A percentile compares a stretch with the other conserved stretches of the same genome.
Conservation (phyloP, 2,329 filamentous ascomycete genomes). For the Colletotrichum sp. region DNA sequence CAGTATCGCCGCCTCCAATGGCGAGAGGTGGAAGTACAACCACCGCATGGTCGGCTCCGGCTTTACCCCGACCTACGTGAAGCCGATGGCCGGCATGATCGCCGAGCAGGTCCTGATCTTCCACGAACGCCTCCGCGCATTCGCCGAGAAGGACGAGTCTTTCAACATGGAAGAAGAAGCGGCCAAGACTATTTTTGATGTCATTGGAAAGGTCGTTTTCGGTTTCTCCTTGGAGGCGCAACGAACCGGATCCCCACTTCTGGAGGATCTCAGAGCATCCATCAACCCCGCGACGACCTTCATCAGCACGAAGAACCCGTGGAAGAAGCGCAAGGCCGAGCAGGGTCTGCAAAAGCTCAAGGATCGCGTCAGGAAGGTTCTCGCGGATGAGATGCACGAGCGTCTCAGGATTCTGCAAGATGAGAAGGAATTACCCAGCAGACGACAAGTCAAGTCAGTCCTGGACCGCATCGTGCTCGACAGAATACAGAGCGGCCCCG, state of each 20-base stretch:
- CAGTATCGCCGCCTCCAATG: conserved; percentile 28
- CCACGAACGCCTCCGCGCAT: conserved; percentile 18
- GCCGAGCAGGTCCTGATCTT: conserved; percentile 28
- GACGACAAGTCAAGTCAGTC: conserved; percentile 23
- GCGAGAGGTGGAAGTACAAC: conserved; percentile 31
- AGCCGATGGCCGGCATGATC: conserved; percentile 26
- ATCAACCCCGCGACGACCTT: conserved; percentile 14
- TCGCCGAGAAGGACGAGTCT: conserved; percentile 14
- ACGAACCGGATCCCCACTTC: conserved; percentile 14
- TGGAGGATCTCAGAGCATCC: conserved; percentile 20
- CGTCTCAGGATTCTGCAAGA: conserved; percentile 3
- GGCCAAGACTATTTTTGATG: conserved; percentile 27
- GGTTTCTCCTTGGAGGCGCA: conserved; percentile 24
- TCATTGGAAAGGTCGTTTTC: conserved; percentile 26
- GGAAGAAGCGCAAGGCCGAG: conserved; percentile 10
- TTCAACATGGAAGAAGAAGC: conserved; percentile 27
- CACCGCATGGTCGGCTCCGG: conserved; percentile 32
- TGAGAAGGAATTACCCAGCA: conserved; percentile 20
- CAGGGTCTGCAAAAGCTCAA: neutral
- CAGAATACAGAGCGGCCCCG: conserved; percentile 12
- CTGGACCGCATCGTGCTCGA: conserved; percentile 28
- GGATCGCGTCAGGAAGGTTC: neutral
- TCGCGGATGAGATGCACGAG: conserved; percentile 10
- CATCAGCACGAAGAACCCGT: conserved; percentile 6
- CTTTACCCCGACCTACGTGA: conserved; percentile 29